A percentile compares a stretch with the other conserved stretches of the same genome.
These are phyloP conservation scores for Aspergillus flavus DNA, from an alignment of 2,329 filamentous ascomycete genomes.

Conservation along the genomic window DNA sequence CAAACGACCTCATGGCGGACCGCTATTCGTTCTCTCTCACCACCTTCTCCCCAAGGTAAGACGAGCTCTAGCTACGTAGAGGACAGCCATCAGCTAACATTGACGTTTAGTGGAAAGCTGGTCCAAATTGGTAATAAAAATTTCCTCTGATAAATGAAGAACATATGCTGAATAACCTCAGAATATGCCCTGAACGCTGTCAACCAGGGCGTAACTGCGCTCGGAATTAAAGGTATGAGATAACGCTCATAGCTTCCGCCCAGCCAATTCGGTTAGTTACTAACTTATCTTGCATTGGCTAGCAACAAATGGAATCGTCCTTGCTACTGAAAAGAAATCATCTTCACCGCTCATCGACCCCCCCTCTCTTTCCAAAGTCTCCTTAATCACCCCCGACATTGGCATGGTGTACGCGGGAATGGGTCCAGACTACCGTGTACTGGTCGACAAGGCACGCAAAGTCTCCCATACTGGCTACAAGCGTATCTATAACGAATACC, in stretches of 20 bases:
- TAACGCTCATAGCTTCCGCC: not conserved
- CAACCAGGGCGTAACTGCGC: slow-evolving; percentile 97
- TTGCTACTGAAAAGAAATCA: slow-evolving; percentile 99
- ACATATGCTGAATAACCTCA: slow-evolving; percentile 45
- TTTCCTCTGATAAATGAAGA: not conserved
- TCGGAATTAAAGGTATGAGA: slow-evolving; percentile 89
- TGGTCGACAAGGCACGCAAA: slow-evolving; percentile 97
- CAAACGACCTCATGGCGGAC: slow-evolving; percentile 75
- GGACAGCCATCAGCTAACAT: slow-evolving; percentile 45
- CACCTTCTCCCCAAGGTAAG: slow-evolving; percentile 93
- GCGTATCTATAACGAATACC: slow-evolving; percentile 99
- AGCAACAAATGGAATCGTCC: slow-evolving; percentile 98
- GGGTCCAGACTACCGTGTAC: slow-evolving; percentile 96
- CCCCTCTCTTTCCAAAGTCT: slow-evolving; percentile 93
- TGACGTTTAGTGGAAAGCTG: slow-evolving; percentile 79
- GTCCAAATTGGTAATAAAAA: slow-evolving; percentile 82
- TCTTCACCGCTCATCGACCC: slow-evolving; percentile 96
- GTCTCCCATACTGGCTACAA: slow-evolving; percentile 99
- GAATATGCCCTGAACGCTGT: slow-evolving; percentile 99
- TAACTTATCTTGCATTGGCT: slow-evolving; percentile 18
- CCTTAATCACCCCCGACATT: slow-evolving; percentile 97
- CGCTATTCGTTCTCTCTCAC: slow-evolving; percentile 99
- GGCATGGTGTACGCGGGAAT: slow-evolving; percentile 99
- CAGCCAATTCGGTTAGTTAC: slow-evolving; percentile 11
- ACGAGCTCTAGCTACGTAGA: slow-evolving; percentile 39